Evolutionary conservation across 2,329 filamentous ascomycete species (phyloP), one percentile per base, ranked within the genome.

Genomic region (Camillea tinctor): DNA sequence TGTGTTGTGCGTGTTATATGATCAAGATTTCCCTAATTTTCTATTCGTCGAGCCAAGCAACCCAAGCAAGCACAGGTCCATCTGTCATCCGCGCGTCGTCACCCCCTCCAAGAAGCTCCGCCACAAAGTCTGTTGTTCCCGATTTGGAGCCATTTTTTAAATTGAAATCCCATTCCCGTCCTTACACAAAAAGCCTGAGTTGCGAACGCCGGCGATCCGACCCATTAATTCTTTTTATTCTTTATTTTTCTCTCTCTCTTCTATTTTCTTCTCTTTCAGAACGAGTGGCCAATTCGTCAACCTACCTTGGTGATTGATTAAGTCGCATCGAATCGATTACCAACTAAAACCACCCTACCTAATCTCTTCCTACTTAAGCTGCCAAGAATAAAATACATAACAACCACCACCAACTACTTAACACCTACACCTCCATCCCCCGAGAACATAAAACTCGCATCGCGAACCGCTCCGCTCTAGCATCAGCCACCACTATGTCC

Each of bases 401-500:
- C 26, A n/a, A n/a, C n/a, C n/a, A n/a, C n/a, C n/a, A n/a, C n/a
- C n/a, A n/a, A n/a, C n/a, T n/a, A n/a, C n/a, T 30, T 30, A 11
- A 30, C 26, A 30, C 26, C 8, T 30, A 30, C 26, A 4, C 7
- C 26, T 9, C 26, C 8, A 7, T 7, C 26, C 26, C 24, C 26
- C 36, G 13, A 11, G 36, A 6, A 44, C 6, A 44, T 8, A 15
- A 44, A 11, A 17, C 36, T 17, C 36, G 17, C 36, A 44, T 44
- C 36, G 17, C 13, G 13, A 44, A 44, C 11, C 36, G 36, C 36
- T n/a, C 3, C 36, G 36, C 7, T 40, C 15, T 40, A 3, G 6
- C 36, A 40, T 40, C 52, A 40, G 17, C 50, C 40, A 60, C 23
- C 64, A 65, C 26, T 44, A 82, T 82, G 79, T 74, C 78, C 57